These are phyloP conservation scores for Penstemon newberryi DNA, from an alignment of 257 asterid species.

Conservation along the genomic window DNA sequence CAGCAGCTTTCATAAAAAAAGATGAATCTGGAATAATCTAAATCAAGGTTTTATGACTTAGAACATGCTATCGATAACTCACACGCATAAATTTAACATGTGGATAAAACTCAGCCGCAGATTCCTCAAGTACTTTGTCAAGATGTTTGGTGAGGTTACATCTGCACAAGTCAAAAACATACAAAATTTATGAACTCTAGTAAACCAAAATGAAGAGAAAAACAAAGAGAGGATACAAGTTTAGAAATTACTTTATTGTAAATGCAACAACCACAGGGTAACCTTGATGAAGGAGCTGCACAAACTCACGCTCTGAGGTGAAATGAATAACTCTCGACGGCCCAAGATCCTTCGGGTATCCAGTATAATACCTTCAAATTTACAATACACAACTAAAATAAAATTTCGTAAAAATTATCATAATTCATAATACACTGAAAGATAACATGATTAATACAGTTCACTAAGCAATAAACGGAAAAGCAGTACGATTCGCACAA, in stretches of 20 bases:
- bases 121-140: conserved; percentile 83
- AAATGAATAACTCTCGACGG: conserved; percentile 79
- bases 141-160: conserved; percentile 87
- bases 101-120: conserved; percentile 88
- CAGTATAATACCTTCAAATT: conserved; percentile 70
- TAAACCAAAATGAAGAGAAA: conserved; percentile 6
- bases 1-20: conserved; percentile 1
- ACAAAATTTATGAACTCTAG: conserved; percentile 9
- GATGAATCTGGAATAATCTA: neutral
- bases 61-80: conserved; percentile 31
- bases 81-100: conserved; percentile 90
- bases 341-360: conserved; percentile 93
- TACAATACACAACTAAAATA: conserved; percentile 10
- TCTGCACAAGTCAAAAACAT: conserved; percentile 41
- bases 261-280: conserved; percentile 91
- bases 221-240: neutral
- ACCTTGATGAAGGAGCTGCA: conserved; percentile 93
- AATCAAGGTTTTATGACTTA: neutral
- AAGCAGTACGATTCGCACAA: neutral
- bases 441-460: too few species aligned
- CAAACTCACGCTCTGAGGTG: conserved; percentile 91
- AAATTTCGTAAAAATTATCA: neutral
- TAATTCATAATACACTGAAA: too few species aligned
- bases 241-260: conserved; percentile 68
- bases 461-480: too few species aligned